Evolutionary conservation across 257 asterid genomes (phyloP).

Genomic region (Jasminum sambac): DNA sequence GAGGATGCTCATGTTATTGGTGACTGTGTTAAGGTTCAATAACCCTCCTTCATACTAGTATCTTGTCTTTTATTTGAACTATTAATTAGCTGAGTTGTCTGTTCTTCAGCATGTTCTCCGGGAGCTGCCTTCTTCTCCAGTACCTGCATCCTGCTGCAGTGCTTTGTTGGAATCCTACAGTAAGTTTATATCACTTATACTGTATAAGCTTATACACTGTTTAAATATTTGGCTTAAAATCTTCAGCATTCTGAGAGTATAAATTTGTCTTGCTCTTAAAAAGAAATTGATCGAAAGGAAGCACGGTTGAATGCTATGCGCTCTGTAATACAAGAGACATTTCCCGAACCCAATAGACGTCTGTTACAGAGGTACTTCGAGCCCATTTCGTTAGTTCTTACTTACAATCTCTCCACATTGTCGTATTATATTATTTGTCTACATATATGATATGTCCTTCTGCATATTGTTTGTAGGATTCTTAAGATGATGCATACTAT

Average conservation of each 20-base stretch:
- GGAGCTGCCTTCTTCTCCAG: slow-evolving; percentile 96
- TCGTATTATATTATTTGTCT: not conserved
- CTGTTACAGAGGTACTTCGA: slow-evolving; percentile 76
- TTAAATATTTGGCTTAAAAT: not conserved
- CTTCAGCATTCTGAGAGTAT: slow-evolving; percentile 20
- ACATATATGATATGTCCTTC: slow-evolving; percentile 2
- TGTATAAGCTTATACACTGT: slow-evolving; percentile 23
- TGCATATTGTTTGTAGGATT: slow-evolving; percentile 47
- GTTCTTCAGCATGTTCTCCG: slow-evolving; percentile 86
- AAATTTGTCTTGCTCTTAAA: slow-evolving; percentile 29
- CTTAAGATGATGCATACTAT: slow-evolving; percentile 85
- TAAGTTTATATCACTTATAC: slow-evolving; percentile 36
- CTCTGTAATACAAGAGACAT: slow-evolving; percentile 82
- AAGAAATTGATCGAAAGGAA: slow-evolving; percentile 78
- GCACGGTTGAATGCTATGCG: slow-evolving; percentile 77
- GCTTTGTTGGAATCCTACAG: slow-evolving; percentile 91
- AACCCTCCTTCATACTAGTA: slow-evolving; percentile 19
- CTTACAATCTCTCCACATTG: not conserved
- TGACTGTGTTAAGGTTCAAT: slow-evolving; percentile 82
- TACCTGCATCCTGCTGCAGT: slow-evolving; percentile 94
- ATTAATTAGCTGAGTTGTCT: slow-evolving; percentile 24
- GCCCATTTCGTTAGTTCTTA: slow-evolving; percentile 14
- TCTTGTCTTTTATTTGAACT: slow-evolving; percentile 21
- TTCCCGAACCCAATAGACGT: slow-evolving; percentile 92
- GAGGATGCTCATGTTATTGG: slow-evolving; percentile 96